Evolutionary conservation across 805 yeast genomes (phyloP).

Genomic region (Wickerhamiella hasegawae): DNA sequence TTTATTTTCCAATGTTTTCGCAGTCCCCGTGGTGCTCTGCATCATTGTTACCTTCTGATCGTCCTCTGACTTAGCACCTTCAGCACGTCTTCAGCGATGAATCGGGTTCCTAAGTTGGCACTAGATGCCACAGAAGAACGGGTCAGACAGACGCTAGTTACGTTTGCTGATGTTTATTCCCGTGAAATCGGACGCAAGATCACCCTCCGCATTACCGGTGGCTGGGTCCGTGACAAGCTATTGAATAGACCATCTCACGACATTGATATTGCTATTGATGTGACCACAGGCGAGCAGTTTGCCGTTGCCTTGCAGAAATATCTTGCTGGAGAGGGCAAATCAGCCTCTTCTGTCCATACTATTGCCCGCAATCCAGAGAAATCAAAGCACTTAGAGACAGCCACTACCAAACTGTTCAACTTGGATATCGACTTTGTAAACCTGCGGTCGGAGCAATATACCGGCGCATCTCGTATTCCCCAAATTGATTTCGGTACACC

Average conservation of each 20-base stretch:
- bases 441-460: conserved; percentile 72
- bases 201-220: conserved; percentile 77
- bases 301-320: conserved; percentile 48
- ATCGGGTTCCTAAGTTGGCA: conserved; percentile 9
- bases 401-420: conserved; percentile 74
- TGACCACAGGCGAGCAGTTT: conserved; percentile 71
- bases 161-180: conserved; percentile 17
- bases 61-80: too few relatives aligned
- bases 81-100: too few relatives aligned
- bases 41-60: too few relatives aligned
- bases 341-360: conserved; percentile 42
- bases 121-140: conserved; percentile 19
- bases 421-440: conserved; percentile 90
- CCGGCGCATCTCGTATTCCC: conserved; percentile 79
- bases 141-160: conserved; percentile 19
- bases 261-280: conserved; percentile 80
- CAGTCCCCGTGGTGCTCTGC: too few relatives aligned
- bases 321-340: conserved; percentile 20
- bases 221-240: conserved; percentile 95
- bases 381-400: conserved; percentile 91
- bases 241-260: conserved; percentile 71
- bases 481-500: conserved; percentile 74
- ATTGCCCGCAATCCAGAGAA: conserved; percentile 89
- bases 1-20: too few relatives aligned
- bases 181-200: conserved; percentile 17